Evolutionary conservation across 768 basidiomycete species (phyloP).

Genomic region (Favolaschia claudopus): DNA sequence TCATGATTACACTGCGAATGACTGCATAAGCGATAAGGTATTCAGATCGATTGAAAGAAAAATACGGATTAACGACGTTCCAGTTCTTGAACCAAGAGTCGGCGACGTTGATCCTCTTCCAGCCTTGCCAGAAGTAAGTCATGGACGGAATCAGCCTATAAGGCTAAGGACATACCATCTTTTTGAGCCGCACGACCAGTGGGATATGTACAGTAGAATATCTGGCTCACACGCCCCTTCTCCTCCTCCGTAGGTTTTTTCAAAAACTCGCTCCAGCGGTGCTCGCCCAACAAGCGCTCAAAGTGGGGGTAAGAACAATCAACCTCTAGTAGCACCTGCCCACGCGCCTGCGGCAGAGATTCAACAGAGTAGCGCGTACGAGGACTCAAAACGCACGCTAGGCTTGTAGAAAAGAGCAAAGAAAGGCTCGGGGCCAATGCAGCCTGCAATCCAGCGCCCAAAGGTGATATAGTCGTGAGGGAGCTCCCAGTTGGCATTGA

Average conservation of each 20-base stretch:
- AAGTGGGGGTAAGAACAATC: constrained; percentile 44
- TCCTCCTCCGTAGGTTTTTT: constrained; percentile 48
- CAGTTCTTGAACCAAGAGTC: constrained; percentile 52
- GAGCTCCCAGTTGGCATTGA: constrained; percentile 55
- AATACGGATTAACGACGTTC: constrained; percentile 42
- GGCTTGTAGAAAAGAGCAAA: constrained; percentile 58
- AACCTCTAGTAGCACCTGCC: constrained; percentile 59
- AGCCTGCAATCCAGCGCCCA: constrained; percentile 56
- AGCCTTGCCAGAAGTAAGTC: constrained; percentile 42
- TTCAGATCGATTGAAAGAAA: not conserved
- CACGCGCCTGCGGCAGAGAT: constrained; percentile 42
- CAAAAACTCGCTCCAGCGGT: constrained; percentile 57
- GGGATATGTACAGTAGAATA: constrained; percentile 52
- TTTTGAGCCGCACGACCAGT: constrained; percentile 55
- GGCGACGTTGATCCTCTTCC: constrained; percentile 56
- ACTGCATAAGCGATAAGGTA: not conserved
- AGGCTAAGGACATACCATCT: constrained; percentile 46
- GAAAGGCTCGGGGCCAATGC: constrained; percentile 46
- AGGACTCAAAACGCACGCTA: constrained; percentile 40
- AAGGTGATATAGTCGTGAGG: constrained; percentile 47
- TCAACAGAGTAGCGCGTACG: not conserved
- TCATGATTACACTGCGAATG: constrained; percentile 37
- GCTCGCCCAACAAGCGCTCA: constrained; percentile 55
- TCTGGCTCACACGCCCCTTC: constrained; percentile 41
- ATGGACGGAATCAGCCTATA: not conserved